Evolutionary conservation across 495 filamentous ascomycete species (phyloP), one percentile per base, ranked within the genome.

Genomic region (Neurospora sp.): DNA sequence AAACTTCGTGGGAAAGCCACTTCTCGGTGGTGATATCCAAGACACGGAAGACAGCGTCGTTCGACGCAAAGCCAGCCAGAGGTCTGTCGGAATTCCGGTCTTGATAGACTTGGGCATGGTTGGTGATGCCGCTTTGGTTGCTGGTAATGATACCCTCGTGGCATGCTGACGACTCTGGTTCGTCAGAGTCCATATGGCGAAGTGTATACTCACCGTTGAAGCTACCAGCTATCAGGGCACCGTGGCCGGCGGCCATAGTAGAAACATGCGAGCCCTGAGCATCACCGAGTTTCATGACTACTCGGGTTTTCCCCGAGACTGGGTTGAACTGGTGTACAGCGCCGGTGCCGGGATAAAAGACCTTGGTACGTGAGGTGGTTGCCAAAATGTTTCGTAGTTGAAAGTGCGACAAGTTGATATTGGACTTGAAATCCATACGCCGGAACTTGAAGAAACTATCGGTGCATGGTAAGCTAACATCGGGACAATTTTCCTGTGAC

Each of bases 381-480:
- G 90, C 90, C 72, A 98, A 85, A 2, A 96, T 81, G 78, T 97
- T 95, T 68, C 95, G 92, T 18, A 98, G 87, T 76, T 98, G 95
- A 76, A 97, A 97, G 80, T 98, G 95, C 42, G 91, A 84, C 35
- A 95, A 82, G 38, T 86, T 86, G 22, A 92, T 87, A 53, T 88
- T 86, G 38, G 87, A 86, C 42, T 83, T 81, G 4, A 91, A 88
- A 72, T 91, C 87, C 88, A 94, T 93, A 38, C 87, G 85, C 22
- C 87, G 87, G 74, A 91, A 96, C 18, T 86, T 84, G 81, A 93
- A 95, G 79, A 86, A 93, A 73, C 85, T 86, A 38, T 87, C 86
- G 8, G 78, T 81, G 47, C 83, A 81, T 3, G 80, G 80, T 31
- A 86, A 75, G 70, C 80, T 71, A 20, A 70, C 72, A 71, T 83